Percentiles rank a stretch among this genome's conserved stretches.
phyloP scores from a whole-genome alignment of 1,284 basidiomycete genomes.

The Ceratobasidium theobromae region DNA sequence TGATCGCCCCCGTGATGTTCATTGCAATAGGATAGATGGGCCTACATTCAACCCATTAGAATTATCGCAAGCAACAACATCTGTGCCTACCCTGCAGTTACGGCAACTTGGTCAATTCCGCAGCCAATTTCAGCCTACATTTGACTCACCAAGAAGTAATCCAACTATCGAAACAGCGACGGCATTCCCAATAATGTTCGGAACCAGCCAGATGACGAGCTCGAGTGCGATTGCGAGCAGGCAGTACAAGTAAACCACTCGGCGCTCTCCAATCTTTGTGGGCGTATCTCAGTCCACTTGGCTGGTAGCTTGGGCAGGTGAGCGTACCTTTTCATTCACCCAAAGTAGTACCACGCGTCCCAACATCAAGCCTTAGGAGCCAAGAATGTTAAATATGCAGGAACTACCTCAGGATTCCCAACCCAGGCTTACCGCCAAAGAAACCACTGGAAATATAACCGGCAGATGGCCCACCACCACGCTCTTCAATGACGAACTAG shows the following conservation, averaged over 20 bases:
- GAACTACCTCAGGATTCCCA: too few species aligned
- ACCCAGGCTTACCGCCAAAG: constrained; percentile 7
- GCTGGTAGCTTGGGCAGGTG: too few species aligned
- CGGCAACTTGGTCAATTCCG: not conserved
- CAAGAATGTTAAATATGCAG: not conserved
- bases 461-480: constrained; percentile 42
- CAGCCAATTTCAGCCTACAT: not conserved
- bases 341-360: constrained; percentile 41
- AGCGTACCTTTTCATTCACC: constrained; percentile 40
- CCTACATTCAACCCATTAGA: too few species aligned
- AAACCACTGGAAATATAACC: constrained; percentile 43
- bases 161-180: constrained; percentile 39
- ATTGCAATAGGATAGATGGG: constrained; percentile 42
- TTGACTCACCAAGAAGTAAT: constrained; percentile 40
- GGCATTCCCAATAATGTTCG: constrained; percentile 38
- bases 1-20: constrained; percentile 38
- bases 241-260: constrained; percentile 39
- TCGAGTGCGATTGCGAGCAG: constrained; percentile 39
- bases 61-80: too few species aligned
- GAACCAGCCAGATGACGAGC: constrained; percentile 40
- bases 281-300: too few species aligned
- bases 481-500: constrained; percentile 39
- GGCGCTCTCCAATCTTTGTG: constrained; percentile 35
- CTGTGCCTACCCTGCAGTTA: too few species aligned
- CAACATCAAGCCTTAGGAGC: constrained; percentile 38